A percentile compares a stretch with the other conserved stretches of the same genome.
Conservation (phyloP, 1,284 basidiomycete species). For the Macrocybe sp. region DNA sequence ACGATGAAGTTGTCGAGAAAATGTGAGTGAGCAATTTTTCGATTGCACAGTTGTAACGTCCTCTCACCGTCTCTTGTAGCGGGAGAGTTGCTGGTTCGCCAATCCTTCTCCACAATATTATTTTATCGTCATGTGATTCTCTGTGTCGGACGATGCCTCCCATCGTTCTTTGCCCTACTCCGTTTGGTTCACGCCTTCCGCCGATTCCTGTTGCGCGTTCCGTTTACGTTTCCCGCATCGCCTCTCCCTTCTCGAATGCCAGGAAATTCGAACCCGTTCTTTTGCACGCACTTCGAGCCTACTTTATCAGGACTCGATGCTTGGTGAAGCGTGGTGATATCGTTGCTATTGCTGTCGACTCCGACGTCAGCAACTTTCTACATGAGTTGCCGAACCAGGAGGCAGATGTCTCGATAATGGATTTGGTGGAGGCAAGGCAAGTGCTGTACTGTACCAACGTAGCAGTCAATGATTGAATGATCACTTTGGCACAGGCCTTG, state of each 20-base stretch:
- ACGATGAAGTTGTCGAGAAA: constrained; percentile 37
- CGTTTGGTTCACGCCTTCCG: constrained; percentile 51
- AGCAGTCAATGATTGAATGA: no score
- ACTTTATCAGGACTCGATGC: constrained; percentile 57
- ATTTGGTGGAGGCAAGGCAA: no score
- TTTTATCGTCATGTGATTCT: constrained; percentile 18
- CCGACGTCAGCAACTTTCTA: constrained; percentile 25
- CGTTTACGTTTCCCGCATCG: constrained; percentile 80
- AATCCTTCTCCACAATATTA: constrained; percentile 53
- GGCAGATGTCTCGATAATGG: not conserved
- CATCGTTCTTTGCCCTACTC: constrained; percentile 41
- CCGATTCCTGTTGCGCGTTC: constrained; percentile 68
- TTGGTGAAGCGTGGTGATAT: constrained; percentile 81
- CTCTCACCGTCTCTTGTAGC: constrained; percentile 21
- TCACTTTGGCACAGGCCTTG: not conserved
- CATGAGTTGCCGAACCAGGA: constrained; percentile 5
- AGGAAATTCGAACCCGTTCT: constrained; percentile 72
- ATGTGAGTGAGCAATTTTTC: constrained; percentile 20
- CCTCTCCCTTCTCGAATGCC: constrained; percentile 75
- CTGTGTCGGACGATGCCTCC: constrained; percentile 12
- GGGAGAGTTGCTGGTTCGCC: constrained; percentile 45
- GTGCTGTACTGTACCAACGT: no score
- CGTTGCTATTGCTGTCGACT: constrained; percentile 68
- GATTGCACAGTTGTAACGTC: constrained; percentile 1
- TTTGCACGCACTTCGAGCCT: constrained; percentile 60